These are phyloP conservation scores for Colletotrichum musae DNA, from an alignment of 2,329 filamentous ascomycete species.

Conservation along the genomic window DNA sequence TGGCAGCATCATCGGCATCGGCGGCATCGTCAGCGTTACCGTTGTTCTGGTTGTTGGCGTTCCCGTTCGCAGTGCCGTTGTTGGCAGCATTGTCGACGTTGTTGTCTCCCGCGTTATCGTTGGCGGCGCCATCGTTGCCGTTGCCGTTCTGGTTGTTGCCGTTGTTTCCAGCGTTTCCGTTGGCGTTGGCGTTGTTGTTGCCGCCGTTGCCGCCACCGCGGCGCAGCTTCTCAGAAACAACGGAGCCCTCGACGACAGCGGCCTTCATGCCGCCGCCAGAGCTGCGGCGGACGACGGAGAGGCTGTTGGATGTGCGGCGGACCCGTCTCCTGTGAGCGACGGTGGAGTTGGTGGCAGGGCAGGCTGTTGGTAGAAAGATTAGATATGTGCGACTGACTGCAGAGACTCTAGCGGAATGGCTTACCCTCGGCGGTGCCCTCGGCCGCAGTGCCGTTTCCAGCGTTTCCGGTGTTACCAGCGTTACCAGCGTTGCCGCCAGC, in stretches of 20 bases:
- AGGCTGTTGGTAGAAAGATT: neutral
- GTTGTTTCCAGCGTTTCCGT: conserved; percentile 5
- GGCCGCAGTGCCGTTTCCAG: conserved; percentile 38
- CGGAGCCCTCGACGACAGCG: conserved; percentile 57
- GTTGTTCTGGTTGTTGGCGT: neutral
- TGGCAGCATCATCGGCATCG: conserved; percentile 34
- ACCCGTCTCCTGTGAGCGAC: neutral
- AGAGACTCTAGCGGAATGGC: neutral
- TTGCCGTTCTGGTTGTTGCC: conserved; percentile 5
- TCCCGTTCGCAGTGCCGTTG: neutral
- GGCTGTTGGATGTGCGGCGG: neutral
- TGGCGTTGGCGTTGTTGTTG: conserved; percentile 35
- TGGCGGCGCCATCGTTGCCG: neutral
- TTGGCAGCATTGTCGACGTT: neutral
- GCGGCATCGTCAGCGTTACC: neutral
- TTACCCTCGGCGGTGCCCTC: conserved; percentile 38
- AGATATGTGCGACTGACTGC: neutral
- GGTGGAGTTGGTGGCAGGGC: conserved; percentile 27
- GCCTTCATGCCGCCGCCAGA: neutral
- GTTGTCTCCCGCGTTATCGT: neutral
- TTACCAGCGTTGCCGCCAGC: conserved; percentile 42
- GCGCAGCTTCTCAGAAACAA: conserved; percentile 33
- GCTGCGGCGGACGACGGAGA: neutral
- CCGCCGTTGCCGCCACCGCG: neutral
- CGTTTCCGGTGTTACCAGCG: conserved; percentile 42